Base-by-base conservation (phyloP, 208 protist species). In the Perkinsela sp. region DNA sequence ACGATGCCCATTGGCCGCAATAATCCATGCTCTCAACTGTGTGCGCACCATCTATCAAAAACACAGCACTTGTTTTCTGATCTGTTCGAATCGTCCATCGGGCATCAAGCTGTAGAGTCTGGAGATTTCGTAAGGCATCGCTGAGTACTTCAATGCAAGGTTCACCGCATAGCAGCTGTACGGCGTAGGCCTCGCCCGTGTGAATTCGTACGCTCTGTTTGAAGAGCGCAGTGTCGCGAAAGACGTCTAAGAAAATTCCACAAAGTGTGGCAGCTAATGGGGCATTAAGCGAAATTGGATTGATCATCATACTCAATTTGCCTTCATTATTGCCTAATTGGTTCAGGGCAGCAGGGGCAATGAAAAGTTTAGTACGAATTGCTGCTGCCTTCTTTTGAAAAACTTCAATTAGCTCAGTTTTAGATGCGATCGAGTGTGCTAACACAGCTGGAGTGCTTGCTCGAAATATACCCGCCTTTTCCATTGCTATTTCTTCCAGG, bases 381-480 rank as follows among this genome's bases (percentile, higher is more conserved):
- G 2, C 16, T 30, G 13, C 28, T 0, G 81, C 76, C 68, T 78
- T 70, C 66, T 69, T 69, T 72, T 83, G 76, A n/a, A 92, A 74
- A 30, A 85, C 78, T 29, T 67, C 32, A 22, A 81, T 77, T 30
- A 81, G 80, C 40, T 76, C 72, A 1, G 81, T 81, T 72, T 92
- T 75, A 70, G 85, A 80, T 22, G 68, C 32, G 77, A 90, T 83
- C 31, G 84, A 80, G 0, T 78, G 72, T 0, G 84, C 74, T 40
- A 88, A 85, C n/a, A 72, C 70, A 74, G 82, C 89, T 32, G 83
- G 68, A 31, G 81, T 75, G 31, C 77, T 74, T 22, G 75, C 72
- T 77, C 93, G 95, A 74, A 95, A 87, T 48, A 96, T 95, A 28
- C 89, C 92, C 22, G 85, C 85, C 80, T 96, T 96, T 73, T 96